These are phyloP conservation scores for Tilletia walkeri DNA, from an alignment of 1,284 basidiomycete genomes.

Conservation along the genomic window DNA sequence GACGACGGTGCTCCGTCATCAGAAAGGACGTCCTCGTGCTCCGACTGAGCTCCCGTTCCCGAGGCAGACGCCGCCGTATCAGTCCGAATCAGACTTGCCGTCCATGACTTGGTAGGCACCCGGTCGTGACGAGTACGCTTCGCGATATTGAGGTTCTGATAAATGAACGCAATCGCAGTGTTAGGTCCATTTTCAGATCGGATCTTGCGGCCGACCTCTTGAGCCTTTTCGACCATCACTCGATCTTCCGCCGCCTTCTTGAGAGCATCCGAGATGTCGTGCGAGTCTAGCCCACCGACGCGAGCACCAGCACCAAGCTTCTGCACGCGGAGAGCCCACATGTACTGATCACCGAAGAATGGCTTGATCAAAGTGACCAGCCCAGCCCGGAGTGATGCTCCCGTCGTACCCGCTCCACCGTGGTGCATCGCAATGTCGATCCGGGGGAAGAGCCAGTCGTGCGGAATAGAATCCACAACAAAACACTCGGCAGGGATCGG, in stretches of 20 bases:
- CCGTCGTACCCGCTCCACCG: constrained; percentile 71
- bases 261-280: constrained; percentile 31
- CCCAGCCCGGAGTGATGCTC: constrained; percentile 46
- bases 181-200: constrained; percentile 43
- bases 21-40: not conserved
- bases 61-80: not conserved
- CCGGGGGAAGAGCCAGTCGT: constrained; percentile 33
- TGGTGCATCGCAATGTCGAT: constrained; percentile 59
- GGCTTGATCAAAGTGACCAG: constrained; percentile 48
- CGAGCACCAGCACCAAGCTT: constrained; percentile 42
- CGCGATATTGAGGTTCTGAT: constrained; percentile 35
- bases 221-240: constrained; percentile 46
- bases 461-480: constrained; percentile 48
- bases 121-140: constrained; percentile 19
- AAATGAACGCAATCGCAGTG: constrained; percentile 41
- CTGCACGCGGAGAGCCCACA: constrained; percentile 47
- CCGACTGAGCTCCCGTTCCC: not conserved
- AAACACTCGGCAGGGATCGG: constrained; percentile 42
- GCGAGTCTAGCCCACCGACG: constrained; percentile 30
- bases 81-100: not conserved
- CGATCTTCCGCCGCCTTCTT: constrained; percentile 35
- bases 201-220: constrained; percentile 41
- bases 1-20: not conserved
- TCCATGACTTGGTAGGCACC: not conserved
- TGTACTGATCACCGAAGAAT: constrained; percentile 52